A percentile compares a stretch with the other conserved stretches of the same genome.
These are phyloP conservation scores for Euphorbia pulcherrima DNA, from an alignment of 345 rosid genomes.

Conservation along the genomic window DNA sequence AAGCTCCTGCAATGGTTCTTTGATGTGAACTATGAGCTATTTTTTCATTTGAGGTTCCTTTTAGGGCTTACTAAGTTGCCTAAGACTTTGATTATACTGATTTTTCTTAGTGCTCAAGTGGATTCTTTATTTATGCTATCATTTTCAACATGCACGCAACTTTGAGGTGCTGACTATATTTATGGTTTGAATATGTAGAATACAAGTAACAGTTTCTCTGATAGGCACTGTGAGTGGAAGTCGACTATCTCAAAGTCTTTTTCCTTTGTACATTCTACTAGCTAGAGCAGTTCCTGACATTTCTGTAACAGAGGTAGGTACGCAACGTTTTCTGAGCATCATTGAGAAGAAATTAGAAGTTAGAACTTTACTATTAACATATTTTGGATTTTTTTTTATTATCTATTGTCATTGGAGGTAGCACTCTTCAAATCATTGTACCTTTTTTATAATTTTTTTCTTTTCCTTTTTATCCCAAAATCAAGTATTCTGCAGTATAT, in stretches of 20 bases:
- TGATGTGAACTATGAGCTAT: neutral
- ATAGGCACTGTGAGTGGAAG: constrained; percentile 50
- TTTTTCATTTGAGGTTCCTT: neutral
- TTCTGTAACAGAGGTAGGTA: constrained; percentile 56
- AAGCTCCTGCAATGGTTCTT: neutral
- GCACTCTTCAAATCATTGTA: neutral
- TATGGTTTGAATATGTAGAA: constrained; percentile 45
- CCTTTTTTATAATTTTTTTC: constrained; percentile 28
- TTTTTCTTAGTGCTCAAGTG: constrained; percentile 10
- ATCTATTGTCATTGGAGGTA: constrained; percentile 6
- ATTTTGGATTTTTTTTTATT: neutral
- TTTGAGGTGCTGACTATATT: constrained; percentile 24
- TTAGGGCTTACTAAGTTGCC: neutral
- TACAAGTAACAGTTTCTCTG: constrained; percentile 67
- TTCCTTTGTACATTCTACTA: constrained; percentile 75
- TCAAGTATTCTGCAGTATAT: constrained; percentile 86
- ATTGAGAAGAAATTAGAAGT: constrained; percentile 1
- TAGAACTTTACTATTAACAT: neutral
- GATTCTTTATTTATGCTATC: constrained; percentile 13
- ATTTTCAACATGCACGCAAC: constrained; percentile 3
- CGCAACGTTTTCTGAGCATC: constrained; percentile 1
- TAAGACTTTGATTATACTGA: neutral
- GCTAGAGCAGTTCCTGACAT: constrained; percentile 67
- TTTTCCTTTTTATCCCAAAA: constrained; percentile 35
- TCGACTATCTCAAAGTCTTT: constrained; percentile 43